A percentile compares a stretch with the other conserved stretches of the same genome.
phyloP scores from a whole-genome alignment of 2,329 filamentous ascomycete genomes.

The Aspergillus fumigatiaffinis region DNA sequence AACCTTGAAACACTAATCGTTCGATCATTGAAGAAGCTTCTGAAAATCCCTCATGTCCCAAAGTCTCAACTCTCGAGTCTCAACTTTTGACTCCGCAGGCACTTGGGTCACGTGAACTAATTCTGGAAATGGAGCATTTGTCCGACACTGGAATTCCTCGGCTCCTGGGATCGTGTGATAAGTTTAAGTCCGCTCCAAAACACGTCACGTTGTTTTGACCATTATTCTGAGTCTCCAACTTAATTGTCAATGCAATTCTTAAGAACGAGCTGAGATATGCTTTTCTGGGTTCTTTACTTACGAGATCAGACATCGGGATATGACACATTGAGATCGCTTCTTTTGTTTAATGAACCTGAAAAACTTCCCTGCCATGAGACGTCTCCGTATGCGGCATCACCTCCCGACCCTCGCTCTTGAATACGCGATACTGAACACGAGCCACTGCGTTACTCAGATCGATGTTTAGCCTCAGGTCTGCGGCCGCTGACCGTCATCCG shows the following conservation, averaged over 20 bases:
- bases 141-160: not conserved
- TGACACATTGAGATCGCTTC: too few relatives aligned
- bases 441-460: not conserved
- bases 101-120: not conserved
- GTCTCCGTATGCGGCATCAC: not conserved
- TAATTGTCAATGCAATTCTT: too few relatives aligned
- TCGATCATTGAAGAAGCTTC: not conserved
- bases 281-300: too few relatives aligned
- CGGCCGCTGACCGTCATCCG: not conserved
- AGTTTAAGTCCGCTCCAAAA: too few relatives aligned
- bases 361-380: not conserved
- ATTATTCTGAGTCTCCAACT: too few relatives aligned
- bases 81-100: too few relatives aligned
- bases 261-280: too few relatives aligned
- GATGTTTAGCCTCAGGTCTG: not conserved
- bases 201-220: too few relatives aligned
- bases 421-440: not conserved
- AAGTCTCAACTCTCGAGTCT: too few relatives aligned
- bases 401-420: too few relatives aligned
- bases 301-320: too few relatives aligned
- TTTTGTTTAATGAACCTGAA: not conserved
- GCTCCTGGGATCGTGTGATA: not conserved
- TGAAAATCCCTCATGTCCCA: not conserved
- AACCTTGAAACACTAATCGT: not conserved
- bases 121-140: not conserved